Evolutionary conservation across 164 flowering plant species (phyloP), one percentile per base, ranked within the genome.

Genomic region (Aristolochia fimbriata): DNA sequence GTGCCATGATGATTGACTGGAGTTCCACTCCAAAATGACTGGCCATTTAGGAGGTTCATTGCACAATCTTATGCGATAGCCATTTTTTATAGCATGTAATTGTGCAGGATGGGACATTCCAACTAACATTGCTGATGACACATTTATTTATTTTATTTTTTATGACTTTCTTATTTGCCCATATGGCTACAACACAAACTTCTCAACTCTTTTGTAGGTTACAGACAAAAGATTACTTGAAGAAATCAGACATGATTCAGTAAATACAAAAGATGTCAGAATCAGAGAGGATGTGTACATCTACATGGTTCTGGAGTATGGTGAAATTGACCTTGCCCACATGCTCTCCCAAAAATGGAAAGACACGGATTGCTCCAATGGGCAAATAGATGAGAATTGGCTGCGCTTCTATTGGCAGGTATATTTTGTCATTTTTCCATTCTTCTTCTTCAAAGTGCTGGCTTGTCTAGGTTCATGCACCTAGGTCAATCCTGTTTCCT

Each of bases 361-460:
- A 77, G 93, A 91, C 73, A 71, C 80, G 73, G 89, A 85, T 56
- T 52, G 70, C 60, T 74, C 79, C 62, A 66, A 76, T 47, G 76
- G 74, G 71, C 71, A 69, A 50, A 81, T 86, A 56, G 99, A 90
- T 77, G 89, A 90, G 67, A 93, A 93, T 73, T 93, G 97, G 99
- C 92, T 90, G 51, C 88, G 96, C 41, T 90, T 93, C 70, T 93
- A 90, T 64, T 93, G 99, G 99, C 97, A 93, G 97, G 99, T 90
- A 52, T 52, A 27, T 15, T 52, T 6, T 37, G 43, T 37, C 43
- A 6, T 37, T 10, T 22, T 23, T 52, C 16, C 11, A 0, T 1
- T 52, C 27, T 22, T 23, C 30, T 23, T 22, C 30, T 22, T 52
- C 31, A n/a, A 22, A 52, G 15, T 52, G 56, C 15, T 52, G 51